These are phyloP conservation scores for Globisporangium canariense DNA, from an alignment of 352 stramenopile genomes.

Conservation along the genomic window DNA sequence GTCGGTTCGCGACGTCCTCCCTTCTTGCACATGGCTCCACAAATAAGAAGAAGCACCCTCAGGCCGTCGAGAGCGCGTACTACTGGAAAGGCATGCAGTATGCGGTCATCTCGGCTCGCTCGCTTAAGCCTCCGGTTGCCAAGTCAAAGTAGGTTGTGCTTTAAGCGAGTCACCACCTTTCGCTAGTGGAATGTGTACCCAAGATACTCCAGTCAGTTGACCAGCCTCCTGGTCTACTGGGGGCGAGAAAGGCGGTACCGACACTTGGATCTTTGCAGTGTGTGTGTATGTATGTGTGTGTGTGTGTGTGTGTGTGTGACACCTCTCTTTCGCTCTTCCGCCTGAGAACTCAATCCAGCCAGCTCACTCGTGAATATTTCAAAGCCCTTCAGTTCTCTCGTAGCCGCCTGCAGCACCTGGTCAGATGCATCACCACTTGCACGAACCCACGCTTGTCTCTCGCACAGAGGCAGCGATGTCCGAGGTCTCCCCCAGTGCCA, in stretches of 20 bases:
- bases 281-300: too few relatives aligned
- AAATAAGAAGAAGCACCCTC: too few relatives aligned
- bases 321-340: background rate
- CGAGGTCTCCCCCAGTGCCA: background rate
- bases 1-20: too few relatives aligned
- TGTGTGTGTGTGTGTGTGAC: background rate
- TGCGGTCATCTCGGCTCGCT: too few relatives aligned
- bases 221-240: background rate
- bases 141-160: background rate
- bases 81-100: too few relatives aligned
- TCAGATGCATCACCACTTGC: conserved; percentile 1
- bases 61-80: too few relatives aligned
- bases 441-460: conserved; percentile 3
- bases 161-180: conserved; percentile 3
- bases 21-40: too few relatives aligned
- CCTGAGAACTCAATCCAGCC: too few relatives aligned
- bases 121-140: too few relatives aligned
- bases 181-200: background rate
- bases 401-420: background rate
- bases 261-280: background rate
- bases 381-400: background rate
- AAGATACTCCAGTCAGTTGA: background rate
- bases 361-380: conserved; percentile 2
- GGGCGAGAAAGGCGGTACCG: background rate
- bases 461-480: background rate